Evolutionary conservation across 805 yeast genomes (phyloP).

Genomic region (Priceomyces medius): DNA sequence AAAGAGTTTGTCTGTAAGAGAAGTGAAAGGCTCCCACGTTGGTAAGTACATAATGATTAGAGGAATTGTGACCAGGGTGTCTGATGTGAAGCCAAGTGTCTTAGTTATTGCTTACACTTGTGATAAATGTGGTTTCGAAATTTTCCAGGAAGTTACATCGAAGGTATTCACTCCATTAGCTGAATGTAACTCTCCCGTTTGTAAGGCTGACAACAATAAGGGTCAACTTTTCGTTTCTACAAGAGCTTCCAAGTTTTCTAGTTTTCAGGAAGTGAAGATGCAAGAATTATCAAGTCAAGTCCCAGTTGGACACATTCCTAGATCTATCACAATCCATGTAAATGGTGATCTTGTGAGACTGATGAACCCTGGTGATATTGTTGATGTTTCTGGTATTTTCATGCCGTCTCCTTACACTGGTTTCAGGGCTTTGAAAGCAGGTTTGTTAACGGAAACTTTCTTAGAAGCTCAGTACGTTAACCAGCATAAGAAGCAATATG

Average conservation of each 20-base stretch:
- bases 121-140: constrained; percentile 95
- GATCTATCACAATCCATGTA: constrained; percentile 81
- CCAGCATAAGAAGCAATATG: constrained; percentile 89
- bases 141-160: constrained; percentile 90
- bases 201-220: constrained; percentile 73
- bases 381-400: constrained; percentile 88
- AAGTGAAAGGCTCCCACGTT: constrained; percentile 75
- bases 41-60: constrained; percentile 88
- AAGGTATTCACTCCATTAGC: constrained; percentile 81
- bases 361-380: constrained; percentile 91
- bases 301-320: constrained; percentile 97
- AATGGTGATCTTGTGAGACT: constrained; percentile 88
- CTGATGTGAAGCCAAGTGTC: constrained; percentile 93
- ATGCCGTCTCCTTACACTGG: constrained; percentile 97
- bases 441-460: constrained; percentile 90
- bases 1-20: constrained; percentile 82
- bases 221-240: constrained; percentile 92
- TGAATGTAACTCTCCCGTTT: constrained; percentile 82
- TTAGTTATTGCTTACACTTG: constrained; percentile 94
- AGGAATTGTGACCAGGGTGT: constrained; percentile 92
- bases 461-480: constrained; percentile 81
- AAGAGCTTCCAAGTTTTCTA: constrained; percentile 91
- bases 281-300: constrained; percentile 96
- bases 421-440: constrained; percentile 87
- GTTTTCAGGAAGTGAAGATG: constrained; percentile 92